Conservation (phyloP, 352 stramenopile genomes). For the Globisporangium spiculum region DNA sequence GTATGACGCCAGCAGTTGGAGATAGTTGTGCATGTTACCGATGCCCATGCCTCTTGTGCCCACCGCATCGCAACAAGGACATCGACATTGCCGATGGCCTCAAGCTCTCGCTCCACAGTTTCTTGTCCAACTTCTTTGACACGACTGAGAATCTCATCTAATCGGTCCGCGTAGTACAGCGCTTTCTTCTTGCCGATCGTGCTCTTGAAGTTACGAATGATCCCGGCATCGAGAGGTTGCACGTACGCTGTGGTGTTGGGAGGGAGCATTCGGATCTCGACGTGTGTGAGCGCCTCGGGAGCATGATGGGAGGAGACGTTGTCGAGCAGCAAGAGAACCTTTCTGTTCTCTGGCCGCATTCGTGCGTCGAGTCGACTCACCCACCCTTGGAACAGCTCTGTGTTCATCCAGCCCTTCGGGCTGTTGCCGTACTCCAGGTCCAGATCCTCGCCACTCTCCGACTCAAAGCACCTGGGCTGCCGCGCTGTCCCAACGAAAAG, state of each 20-base stretch:
- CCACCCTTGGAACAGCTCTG: not conserved
- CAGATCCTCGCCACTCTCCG: not conserved
- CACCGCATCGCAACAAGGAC: conserved; percentile 1
- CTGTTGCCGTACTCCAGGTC: not conserved
- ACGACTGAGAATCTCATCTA: conserved; percentile 3
- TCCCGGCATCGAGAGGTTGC: conserved; percentile 26
- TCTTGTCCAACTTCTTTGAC: conserved; percentile 2
- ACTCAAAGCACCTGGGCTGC: not conserved
- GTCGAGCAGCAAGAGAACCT: not conserved
- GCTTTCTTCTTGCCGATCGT: conserved; percentile 3
- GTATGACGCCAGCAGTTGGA: not conserved
- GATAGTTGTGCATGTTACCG: not conserved
- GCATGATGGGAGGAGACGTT: conserved; percentile 6
- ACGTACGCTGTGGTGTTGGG: conserved; percentile 3
- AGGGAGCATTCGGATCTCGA: not conserved
- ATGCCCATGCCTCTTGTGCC: conserved; percentile 2
- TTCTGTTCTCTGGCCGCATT: not conserved
- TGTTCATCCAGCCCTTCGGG: conserved; percentile 7
- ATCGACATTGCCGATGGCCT: conserved; percentile 4
- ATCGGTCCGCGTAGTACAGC: conserved; percentile 6
- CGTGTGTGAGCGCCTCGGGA: not conserved
- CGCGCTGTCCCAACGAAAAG: not conserved
- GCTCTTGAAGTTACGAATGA: conserved; percentile 8
- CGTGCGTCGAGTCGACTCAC: not conserved
- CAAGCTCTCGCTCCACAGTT: conserved; percentile 4